Evolutionary conservation across 164 flowering plant species (phyloP), one percentile per base, ranked within the genome.

Genomic region (Piper longum): DNA sequence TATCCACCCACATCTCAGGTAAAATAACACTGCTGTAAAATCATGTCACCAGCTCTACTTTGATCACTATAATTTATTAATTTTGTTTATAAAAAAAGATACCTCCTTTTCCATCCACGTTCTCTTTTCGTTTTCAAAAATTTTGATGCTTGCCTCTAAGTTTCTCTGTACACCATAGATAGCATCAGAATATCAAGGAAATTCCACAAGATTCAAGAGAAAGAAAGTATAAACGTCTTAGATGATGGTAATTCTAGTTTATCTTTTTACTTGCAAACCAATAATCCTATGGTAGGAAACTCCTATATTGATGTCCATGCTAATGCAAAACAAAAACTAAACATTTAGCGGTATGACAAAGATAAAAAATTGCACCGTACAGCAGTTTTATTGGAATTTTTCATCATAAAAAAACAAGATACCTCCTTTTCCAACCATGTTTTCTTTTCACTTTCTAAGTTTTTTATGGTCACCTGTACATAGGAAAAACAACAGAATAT

Each of bases 101-200:
- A 79, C 82, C 85, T 80, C 79, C 59, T 71, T 74, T 48, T 69
- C 64, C 39, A 67, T 43, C 72, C 72, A 75, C 18, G 71, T 69
- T 39, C 75, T 74, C 48, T 72, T 79, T 59, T 78, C 79, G 61
- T 48, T 65, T 69, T 75, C 71, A 54, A 81, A 64, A 40, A 67
- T 60, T 65, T 45, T 59, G 63, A 80, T 62, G 57, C 62, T 75
- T 62, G 66, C 73, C 71, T 70, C 76, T 39, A 80, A 66, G 64
- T 12, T 56, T 68, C 72, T 76, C 89, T 82, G 74, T n/a, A 67
- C 60, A 60, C 36, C 36, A 26, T 26, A 26, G 36, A 26, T 26
- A 60, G 5, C 19, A 2, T 11, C 45, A 41, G 17, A 54, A 39
- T 40, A 17, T 19, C 4, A 16, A 41, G 7, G 55, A 55, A 16